Evolutionary conservation across 805 yeast genomes (phyloP), one percentile per base, ranked within the genome.

Genomic region (Saturnispora dispora): DNA sequence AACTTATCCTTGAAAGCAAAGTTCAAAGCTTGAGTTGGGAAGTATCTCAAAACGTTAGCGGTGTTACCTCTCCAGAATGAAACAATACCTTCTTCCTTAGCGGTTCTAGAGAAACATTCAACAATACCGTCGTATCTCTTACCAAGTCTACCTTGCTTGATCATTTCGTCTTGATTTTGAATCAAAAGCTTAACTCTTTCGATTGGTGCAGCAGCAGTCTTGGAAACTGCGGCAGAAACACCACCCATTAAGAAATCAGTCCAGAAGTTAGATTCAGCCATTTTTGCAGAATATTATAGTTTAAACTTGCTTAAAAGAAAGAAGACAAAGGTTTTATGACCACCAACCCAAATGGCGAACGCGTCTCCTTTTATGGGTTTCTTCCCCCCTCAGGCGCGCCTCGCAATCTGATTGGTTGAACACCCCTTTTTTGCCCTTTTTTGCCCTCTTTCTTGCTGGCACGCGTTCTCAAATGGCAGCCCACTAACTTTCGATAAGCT

Each of bases 31-130:
- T 89, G 97, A 73, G 97, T 90, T 75, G 97, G 97, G 95, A 89
- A 89, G 83, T 90, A 89, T 81, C 97, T 87, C 79, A 89, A 84
- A 72, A 89, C 97, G 77, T 89, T 89, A 68, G 97, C 97, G 61
- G 96, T 90, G 90, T 89, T 89, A 82, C 97, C 97, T 85, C 96
- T 85, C 97, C 97, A 89, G 91, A 89, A 88, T 59, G 97, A 76
- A 62, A 75, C 79, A 59, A 86, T 68, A 83, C 97, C 97, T 79
- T 89, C 97, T 63, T 85, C 88, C 64, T 86, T 85, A 60, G 90
- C 85, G 63, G 97, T 90, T 82, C 96, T 86, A 68, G 71, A 81
- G 95, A 90, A 89, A 79, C 96, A 88, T 70, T 89, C 97, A 58
- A 64, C 75, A 60, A 89, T 90, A 86, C 97, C 97, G 62, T 75